Percentiles rank a stretch among this genome's conserved stretches.
These are phyloP conservation scores for Debaryomyces coudertii DNA, from an alignment of 1,139 yeast genomes.

Conservation along the genomic window DNA sequence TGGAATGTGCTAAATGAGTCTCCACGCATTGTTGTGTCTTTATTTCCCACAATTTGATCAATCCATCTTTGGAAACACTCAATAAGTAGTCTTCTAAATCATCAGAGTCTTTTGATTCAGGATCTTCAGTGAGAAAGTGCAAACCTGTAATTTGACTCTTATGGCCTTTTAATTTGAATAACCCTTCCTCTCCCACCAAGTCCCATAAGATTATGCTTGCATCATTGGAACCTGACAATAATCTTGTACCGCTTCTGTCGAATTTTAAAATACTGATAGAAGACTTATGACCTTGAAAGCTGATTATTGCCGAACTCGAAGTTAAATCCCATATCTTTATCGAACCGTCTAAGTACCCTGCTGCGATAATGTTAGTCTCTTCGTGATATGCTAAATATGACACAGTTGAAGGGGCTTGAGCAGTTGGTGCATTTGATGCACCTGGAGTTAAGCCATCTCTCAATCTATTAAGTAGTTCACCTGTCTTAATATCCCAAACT, in stretches of 20 bases:
- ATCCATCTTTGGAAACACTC: conserved; percentile 85
- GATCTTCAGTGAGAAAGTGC: conserved; percentile 44
- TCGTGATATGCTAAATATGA: conserved; percentile 61
- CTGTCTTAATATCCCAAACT: conserved; percentile 92
- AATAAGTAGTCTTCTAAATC: conserved; percentile 70
- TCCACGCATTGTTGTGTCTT: conserved; percentile 88
- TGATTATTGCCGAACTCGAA: conserved; percentile 73
- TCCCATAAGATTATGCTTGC: conserved; percentile 91
- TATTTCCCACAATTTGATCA: conserved; percentile 90
- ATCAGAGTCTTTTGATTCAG: conserved; percentile 41
- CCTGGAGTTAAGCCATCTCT: conserved; percentile 75
- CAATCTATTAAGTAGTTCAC: conserved; percentile 62
- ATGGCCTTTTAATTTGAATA: conserved; percentile 85
- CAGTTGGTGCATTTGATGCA: conserved; percentile 65
- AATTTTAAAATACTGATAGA: conserved; percentile 69
- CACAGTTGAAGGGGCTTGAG: conserved; percentile 65
- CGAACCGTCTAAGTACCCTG: conserved; percentile 87
- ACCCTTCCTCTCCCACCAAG: conserved; percentile 87
- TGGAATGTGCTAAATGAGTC: conserved; percentile 90
- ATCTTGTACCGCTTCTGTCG: conserved; percentile 79
- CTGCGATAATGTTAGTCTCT: conserved; percentile 73
- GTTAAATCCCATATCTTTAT: conserved; percentile 92
- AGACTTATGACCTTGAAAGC: conserved; percentile 85
- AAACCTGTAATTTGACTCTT: conserved; percentile 85
- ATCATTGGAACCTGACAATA: conserved; percentile 86